Evolutionary conservation across 2,329 filamentous ascomycete species (phyloP).

Genomic region (Hypoxylon sp.): DNA sequence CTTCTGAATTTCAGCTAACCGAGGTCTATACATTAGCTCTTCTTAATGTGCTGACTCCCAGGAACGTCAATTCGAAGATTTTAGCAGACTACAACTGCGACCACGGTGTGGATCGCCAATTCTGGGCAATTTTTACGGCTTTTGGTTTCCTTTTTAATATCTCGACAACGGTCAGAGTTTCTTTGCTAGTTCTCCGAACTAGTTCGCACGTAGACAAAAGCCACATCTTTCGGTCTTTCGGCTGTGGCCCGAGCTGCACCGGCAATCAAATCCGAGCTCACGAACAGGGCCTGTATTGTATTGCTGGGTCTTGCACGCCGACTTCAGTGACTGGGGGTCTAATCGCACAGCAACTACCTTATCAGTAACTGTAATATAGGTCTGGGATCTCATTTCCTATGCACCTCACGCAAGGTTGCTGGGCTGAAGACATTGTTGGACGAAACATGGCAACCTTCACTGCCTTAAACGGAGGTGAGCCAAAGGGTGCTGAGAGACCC

Average conservation of each 20-base stretch:
- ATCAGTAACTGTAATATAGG: constrained; percentile 10
- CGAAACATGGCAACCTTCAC: constrained; percentile 54
- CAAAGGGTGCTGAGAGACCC: constrained; percentile 46
- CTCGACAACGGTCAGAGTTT: constrained; percentile 10
- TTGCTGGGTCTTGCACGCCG: constrained; percentile 25
- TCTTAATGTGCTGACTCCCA: constrained; percentile 28
- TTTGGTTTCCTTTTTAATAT: constrained; percentile 4
- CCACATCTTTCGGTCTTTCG: constrained; percentile 19
- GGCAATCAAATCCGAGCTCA: constrained; percentile 4
- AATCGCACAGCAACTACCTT: constrained; percentile 10
- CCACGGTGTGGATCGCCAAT: constrained; percentile 23
- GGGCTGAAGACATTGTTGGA: constrained; percentile 50
- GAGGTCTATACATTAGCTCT: constrained; percentile 17
- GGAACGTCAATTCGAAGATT: constrained; percentile 23
- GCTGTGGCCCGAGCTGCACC: constrained; percentile 9
- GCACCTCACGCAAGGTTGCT: constrained; percentile 46
- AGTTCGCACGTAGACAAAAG: constrained; percentile 12
- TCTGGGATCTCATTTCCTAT: constrained; percentile 43
- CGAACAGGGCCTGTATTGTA: constrained; percentile 11
- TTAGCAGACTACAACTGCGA: constrained; percentile 16
- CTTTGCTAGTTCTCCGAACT: constrained; percentile 11
- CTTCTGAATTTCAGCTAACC: constrained; percentile 16
- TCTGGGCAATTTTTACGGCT: constrained; percentile 10
- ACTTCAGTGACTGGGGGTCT: constrained; percentile 13
- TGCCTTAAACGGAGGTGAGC: constrained; percentile 53